Base-by-base conservation (phyloP, 2,329 filamentous ascomycete genomes). In the Alternaria tenuissima region DNA sequence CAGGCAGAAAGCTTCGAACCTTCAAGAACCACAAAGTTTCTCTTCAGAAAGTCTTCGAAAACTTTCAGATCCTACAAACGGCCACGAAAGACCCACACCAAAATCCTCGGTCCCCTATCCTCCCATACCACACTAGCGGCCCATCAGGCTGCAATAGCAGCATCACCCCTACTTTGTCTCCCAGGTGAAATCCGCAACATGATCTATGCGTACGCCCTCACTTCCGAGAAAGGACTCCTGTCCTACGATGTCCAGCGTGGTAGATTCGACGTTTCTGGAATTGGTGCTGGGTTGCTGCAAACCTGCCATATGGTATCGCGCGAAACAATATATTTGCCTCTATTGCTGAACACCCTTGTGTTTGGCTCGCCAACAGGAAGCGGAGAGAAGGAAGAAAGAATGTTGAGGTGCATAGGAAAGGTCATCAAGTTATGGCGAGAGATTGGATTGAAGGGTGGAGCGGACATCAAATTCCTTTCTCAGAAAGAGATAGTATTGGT, bases 161-260 rank as follows among this genome's bases (percentile, higher is more conserved):
- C 18, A 26, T 63, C 62, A 4, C 55, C 53, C 11, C 54, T 67
- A 22, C 57, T 68, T 14, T 11, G 39, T 11, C 62, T 70, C 14
- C 64, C 64, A 1, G 47, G 55, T 39, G 67, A 70, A 32, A 34
- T 70, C 16, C 59, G 64, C 32, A 38, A 38, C 42, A 48, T 60
- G 26, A 67, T 68, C 28, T 68, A 56, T n/a, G 7, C 28, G 5
- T 47, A 62, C 24, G 61, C 66, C 3, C 55, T 67, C 7, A 65
- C 59, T 2, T 49, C 58, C 8, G 39, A 57, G 3, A 57, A 43
- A 18, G 30, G 46, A 7, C 22, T 3, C 5, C 61, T 67, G 7
- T 11, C n/a, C 7, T 67, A 58, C 57, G 24, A 59, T 26, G 24
- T 28, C 0, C n/a, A 11, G 2, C 46, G 32, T 8, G 57, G 46